These are phyloP conservation scores for Paradendryphiella salina DNA, from an alignment of 2,329 filamentous ascomycete species.

Conservation along the genomic window DNA sequence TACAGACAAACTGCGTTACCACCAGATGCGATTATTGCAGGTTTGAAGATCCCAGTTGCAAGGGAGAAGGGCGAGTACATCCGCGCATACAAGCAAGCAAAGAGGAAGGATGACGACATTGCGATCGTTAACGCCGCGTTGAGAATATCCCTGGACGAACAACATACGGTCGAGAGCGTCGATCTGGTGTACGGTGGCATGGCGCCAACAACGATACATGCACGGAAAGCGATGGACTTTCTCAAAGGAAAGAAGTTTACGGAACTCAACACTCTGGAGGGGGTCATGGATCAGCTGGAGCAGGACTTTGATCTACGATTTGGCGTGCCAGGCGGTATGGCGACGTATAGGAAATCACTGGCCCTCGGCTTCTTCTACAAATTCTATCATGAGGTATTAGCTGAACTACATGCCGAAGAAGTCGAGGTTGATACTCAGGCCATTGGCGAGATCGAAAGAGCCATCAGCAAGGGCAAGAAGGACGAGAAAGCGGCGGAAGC, in stretches of 20 bases:
- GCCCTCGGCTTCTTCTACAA: conserved; percentile 95
- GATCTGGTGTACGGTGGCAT: conserved; percentile 93
- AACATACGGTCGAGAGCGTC: conserved; percentile 70
- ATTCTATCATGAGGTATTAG: conserved; percentile 88
- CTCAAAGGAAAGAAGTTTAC: conserved; percentile 78
- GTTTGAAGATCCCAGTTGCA: conserved; percentile 81
- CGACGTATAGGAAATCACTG: conserved; percentile 87
- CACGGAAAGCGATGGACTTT: conserved; percentile 74
- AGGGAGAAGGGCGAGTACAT: conserved; percentile 78
- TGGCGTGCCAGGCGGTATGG: conserved; percentile 95
- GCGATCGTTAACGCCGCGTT: conserved; percentile 92
- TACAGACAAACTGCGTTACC: conserved; percentile 84
- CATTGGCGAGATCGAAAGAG: conserved; percentile 80
- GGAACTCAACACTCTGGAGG: conserved; percentile 81
- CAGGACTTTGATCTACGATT: conserved; percentile 87
- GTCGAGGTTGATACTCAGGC: conserved; percentile 69
- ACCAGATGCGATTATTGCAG: conserved; percentile 79
- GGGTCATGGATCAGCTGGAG: conserved; percentile 85
- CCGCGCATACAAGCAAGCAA: conserved; percentile 91
- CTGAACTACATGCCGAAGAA: conserved; percentile 59
- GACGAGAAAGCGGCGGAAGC: conserved; percentile 74
- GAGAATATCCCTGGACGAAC: conserved; percentile 70
- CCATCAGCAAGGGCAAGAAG: conserved; percentile 77
- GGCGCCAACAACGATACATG: conserved; percentile 88
- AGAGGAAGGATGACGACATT: conserved; percentile 97